These are phyloP conservation scores for Solanum hybrid DNA, from an alignment of 305 asterid species.

Conservation along the genomic window DNA sequence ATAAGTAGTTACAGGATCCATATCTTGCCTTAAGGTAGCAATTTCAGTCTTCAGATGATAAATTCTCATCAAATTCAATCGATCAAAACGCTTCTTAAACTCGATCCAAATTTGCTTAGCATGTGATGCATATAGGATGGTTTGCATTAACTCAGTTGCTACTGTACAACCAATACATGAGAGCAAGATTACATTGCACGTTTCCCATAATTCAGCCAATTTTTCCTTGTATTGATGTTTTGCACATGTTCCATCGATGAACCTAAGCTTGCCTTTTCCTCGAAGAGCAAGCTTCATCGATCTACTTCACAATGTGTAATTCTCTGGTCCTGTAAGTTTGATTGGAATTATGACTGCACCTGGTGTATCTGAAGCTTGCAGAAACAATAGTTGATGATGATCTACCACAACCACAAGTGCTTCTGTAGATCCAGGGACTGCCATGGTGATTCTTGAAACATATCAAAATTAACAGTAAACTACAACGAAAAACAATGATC, in stretches of 20 bases:
- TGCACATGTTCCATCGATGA: background rate
- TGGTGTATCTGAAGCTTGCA: background rate
- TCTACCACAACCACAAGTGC: background rate
- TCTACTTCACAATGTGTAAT: background rate
- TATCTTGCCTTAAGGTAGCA: background rate
- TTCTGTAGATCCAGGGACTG: background rate
- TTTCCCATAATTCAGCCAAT: background rate
- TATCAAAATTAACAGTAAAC: background rate
- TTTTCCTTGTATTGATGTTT: background rate
- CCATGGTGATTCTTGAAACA: background rate
- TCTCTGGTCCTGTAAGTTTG: too few relatives aligned
- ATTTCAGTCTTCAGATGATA: background rate
- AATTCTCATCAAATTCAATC: background rate
- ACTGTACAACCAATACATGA: background rate
- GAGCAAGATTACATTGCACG: background rate
- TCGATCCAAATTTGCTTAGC: background rate
- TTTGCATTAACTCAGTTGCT: background rate
- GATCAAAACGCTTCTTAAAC: background rate
- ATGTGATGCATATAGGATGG: background rate
- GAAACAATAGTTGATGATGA: background rate
- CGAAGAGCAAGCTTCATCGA: background rate
- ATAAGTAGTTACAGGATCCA: background rate
- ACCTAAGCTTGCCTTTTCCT: background rate
- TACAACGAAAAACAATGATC: background rate
- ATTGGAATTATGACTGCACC: background rate